Conservation (phyloP, 192 early-diverging fungal species). For the Coemansia aciculifera region DNA sequence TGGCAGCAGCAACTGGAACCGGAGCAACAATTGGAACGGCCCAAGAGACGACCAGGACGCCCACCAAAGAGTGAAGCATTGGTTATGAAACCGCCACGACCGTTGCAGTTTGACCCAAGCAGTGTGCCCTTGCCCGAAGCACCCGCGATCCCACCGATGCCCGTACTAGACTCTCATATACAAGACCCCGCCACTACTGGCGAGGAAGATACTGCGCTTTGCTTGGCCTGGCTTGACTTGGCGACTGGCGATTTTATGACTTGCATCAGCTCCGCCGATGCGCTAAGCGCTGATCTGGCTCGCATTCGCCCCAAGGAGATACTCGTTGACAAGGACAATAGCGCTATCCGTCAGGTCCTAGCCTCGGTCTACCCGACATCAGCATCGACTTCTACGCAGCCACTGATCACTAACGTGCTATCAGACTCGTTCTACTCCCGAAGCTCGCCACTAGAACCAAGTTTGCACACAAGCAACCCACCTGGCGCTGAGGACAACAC, state of each 20-base stretch:
- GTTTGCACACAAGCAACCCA: not conserved
- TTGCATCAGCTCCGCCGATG: slow-evolving; percentile 49
- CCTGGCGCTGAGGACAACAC: not conserved
- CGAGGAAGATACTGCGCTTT: slow-evolving; percentile 33
- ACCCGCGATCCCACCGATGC: slow-evolving; percentile 16
- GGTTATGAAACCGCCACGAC: slow-evolving; percentile 13
- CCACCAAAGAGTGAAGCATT: slow-evolving; percentile 4
- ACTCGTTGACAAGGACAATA: slow-evolving; percentile 54
- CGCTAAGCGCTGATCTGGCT: slow-evolving; percentile 68
- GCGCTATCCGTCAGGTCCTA: not conserved
- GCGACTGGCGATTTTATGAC: slow-evolving; percentile 87
- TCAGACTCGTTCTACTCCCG: slow-evolving; percentile 11
- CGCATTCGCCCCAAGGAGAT: slow-evolving; percentile 87
- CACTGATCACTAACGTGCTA: slow-evolving; percentile 11
- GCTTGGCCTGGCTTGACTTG: slow-evolving; percentile 89
- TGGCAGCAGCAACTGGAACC: slow-evolving; percentile 1
- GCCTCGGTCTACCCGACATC: slow-evolving; percentile 14
- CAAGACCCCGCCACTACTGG: not conserved
- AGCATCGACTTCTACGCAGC: slow-evolving; percentile 8
- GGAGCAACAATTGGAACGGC: not conserved
- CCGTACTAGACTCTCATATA: not conserved
- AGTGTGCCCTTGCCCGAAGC: slow-evolving; percentile 17
- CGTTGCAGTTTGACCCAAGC: slow-evolving; percentile 20
- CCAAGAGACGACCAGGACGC: slow-evolving; percentile 9
- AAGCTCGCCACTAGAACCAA: not conserved